phyloP scores from a whole-genome alignment of 306 rosid species.

The Macrotyloma uniflorum region DNA sequence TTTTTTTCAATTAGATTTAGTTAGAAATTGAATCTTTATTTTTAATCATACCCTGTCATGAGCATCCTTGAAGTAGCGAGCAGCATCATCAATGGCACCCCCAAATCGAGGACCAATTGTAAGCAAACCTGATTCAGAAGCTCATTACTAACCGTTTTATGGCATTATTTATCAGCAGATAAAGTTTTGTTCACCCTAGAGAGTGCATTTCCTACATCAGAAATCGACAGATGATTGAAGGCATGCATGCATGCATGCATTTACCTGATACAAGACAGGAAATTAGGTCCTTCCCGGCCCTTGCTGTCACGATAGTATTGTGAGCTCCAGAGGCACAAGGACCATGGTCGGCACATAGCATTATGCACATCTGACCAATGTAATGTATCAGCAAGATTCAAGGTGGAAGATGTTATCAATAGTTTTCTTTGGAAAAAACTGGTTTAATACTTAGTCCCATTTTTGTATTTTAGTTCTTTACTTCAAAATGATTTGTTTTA shows the following conservation, averaged over 20 bases:
- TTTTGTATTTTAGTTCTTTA: no score
- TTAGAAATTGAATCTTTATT: not conserved
- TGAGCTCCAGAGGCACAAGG: slow-evolving; percentile 99
- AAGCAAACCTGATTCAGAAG: slow-evolving; percentile 82
- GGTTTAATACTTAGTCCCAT: no score
- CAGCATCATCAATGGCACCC: slow-evolving; percentile 99
- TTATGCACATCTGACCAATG: slow-evolving; percentile 80
- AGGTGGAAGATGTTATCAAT: slow-evolving; percentile 9
- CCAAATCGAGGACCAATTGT: slow-evolving; percentile 99
- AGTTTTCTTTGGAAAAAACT: not conserved
- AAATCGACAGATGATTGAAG: slow-evolving; percentile 15
- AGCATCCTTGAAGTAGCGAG: slow-evolving; percentile 98
- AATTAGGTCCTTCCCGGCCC: slow-evolving; percentile 99
- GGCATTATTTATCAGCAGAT: not conserved
- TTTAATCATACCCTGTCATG: slow-evolving; percentile 68
- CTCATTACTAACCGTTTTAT: slow-evolving; percentile 38
- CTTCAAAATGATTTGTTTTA: no score
- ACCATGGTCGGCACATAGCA: slow-evolving; percentile 99
- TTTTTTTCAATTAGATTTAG: no score
- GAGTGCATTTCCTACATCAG: no score
- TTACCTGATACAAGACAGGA: slow-evolving; percentile 94
- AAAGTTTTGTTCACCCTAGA: not conserved
- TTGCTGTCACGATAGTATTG: slow-evolving; percentile 92
- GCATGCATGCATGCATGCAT: not conserved
- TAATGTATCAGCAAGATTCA: slow-evolving; percentile 37